phyloP scores from a whole-genome alignment of 2,329 filamentous ascomycete species.

The Helotiales sp. region DNA sequence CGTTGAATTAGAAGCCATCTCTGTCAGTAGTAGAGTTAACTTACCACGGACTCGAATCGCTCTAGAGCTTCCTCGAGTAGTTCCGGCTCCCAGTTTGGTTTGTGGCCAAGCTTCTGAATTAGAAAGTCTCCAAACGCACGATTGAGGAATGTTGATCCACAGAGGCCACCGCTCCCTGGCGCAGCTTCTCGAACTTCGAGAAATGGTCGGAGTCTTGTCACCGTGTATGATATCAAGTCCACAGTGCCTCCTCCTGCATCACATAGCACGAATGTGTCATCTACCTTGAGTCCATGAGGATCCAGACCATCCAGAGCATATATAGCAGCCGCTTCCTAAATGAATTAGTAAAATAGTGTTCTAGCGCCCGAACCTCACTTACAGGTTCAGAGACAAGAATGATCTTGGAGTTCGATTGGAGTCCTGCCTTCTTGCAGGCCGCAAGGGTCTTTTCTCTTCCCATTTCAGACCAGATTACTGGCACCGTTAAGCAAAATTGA shows the following conservation, averaged over 20 bases:
- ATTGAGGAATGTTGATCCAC: constrained; percentile 30
- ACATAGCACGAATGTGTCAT: constrained; percentile 35
- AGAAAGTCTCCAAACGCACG: constrained; percentile 26
- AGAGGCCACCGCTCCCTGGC: constrained; percentile 25
- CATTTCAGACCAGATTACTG: constrained; percentile 56
- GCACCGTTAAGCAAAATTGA: constrained; percentile 57
- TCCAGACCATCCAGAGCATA: constrained; percentile 14
- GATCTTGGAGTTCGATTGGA: constrained; percentile 38
- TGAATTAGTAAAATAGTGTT: too few species aligned
- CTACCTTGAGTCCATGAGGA: constrained; percentile 14
- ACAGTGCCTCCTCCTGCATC: constrained; percentile 37
- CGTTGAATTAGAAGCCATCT: too few species aligned
- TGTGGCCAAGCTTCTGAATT: constrained; percentile 14
- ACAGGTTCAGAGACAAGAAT: constrained; percentile 50
- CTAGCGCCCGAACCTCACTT: too few species aligned
- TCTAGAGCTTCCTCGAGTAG: constrained; percentile 19
- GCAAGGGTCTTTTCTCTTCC: constrained; percentile 51
- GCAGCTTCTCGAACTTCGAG: constrained; percentile 28
- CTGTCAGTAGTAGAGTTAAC: too few species aligned
- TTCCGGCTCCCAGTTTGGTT: constrained; percentile 15
- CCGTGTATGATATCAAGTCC: constrained; percentile 36
- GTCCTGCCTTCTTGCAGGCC: constrained; percentile 43
- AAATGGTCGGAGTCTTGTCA: constrained; percentile 16
- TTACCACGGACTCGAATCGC: constrained; percentile 21
- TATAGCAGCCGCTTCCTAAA: constrained; percentile 18